A percentile compares a stretch with the other conserved stretches of the same genome.
Conservation (phyloP, 2,329 filamentous ascomycete genomes). For the Fusarium illudens region DNA sequence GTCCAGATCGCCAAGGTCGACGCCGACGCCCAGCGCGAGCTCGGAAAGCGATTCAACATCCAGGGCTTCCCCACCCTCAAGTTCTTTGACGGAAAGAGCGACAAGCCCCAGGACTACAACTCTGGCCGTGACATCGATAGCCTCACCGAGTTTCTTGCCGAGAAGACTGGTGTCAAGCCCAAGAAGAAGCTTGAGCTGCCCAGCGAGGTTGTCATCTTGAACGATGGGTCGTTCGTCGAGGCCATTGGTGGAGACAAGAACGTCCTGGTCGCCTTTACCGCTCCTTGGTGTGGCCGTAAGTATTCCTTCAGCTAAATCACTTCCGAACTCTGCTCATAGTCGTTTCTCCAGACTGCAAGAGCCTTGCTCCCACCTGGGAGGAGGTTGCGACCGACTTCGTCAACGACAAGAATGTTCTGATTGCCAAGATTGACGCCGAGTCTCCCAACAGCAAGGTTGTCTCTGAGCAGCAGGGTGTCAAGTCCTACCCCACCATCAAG, state of each 20-base stretch:
- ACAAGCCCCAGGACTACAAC: constrained; percentile 84
- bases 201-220: constrained; percentile 82
- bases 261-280: constrained; percentile 95
- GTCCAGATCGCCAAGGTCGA: constrained; percentile 96
- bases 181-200: constrained; percentile 78
- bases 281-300: constrained; percentile 98
- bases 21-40: constrained; percentile 83
- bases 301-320: constrained; percentile 41
- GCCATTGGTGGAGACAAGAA: constrained; percentile 85
- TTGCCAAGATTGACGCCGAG: constrained; percentile 97
- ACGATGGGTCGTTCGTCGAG: constrained; percentile 79
- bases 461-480: constrained; percentile 78
- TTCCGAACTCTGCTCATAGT: constrained; percentile 12
- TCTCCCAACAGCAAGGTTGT: constrained; percentile 83
- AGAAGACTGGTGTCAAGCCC: constrained; percentile 86
- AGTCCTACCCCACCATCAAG: constrained; percentile 95
- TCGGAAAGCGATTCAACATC: constrained; percentile 87
- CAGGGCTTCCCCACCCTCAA: constrained; percentile 98
- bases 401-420: constrained; percentile 78
- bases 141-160: constrained; percentile 78
- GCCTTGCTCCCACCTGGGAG: constrained; percentile 89
- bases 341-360: constrained; percentile 84
- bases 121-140: constrained; percentile 89
- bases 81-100: constrained; percentile 95
- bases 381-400: constrained; percentile 82